Evolutionary conservation across 345 rosid genomes (phyloP).

Genomic region (Corchorus capsularis): DNA sequence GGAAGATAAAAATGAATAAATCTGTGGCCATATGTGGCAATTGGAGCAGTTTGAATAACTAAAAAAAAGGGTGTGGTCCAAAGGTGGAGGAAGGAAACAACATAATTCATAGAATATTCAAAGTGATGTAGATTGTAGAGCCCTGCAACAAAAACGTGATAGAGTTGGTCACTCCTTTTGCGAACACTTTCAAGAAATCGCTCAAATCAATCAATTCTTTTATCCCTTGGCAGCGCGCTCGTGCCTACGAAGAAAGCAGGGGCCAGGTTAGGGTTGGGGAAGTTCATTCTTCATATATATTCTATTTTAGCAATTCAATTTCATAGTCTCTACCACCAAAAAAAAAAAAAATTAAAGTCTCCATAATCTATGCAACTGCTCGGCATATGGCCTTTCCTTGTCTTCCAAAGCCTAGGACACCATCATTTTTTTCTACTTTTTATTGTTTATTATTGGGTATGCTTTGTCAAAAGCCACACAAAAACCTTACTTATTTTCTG

Average conservation of each 20-base stretch:
- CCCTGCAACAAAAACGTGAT: background rate
- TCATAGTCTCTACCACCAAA: background rate
- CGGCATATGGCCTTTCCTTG: background rate
- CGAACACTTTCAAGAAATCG: constrained; percentile 14
- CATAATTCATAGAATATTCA: background rate
- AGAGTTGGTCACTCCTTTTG: constrained; percentile 29
- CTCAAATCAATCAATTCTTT: background rate
- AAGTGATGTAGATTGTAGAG: background rate
- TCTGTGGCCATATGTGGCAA: background rate
- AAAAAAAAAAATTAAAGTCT: no score
- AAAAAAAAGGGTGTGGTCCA: background rate
- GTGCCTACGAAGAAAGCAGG: background rate
- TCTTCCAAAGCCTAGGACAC: constrained; percentile 10
- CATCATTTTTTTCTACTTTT: background rate
- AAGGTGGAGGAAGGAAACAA: background rate
- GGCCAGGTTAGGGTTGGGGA: background rate
- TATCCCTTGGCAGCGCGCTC: background rate
- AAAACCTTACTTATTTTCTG: background rate
- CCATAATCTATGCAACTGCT: background rate
- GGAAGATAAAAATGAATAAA: no score
- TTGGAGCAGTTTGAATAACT: no score
- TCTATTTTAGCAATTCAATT: background rate
- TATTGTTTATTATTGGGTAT: background rate
- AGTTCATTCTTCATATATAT: background rate
- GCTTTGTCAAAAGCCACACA: background rate